phyloP scores from a whole-genome alignment of 1,284 basidiomycete species.

The Lentinula novae-zelandiae region DNA sequence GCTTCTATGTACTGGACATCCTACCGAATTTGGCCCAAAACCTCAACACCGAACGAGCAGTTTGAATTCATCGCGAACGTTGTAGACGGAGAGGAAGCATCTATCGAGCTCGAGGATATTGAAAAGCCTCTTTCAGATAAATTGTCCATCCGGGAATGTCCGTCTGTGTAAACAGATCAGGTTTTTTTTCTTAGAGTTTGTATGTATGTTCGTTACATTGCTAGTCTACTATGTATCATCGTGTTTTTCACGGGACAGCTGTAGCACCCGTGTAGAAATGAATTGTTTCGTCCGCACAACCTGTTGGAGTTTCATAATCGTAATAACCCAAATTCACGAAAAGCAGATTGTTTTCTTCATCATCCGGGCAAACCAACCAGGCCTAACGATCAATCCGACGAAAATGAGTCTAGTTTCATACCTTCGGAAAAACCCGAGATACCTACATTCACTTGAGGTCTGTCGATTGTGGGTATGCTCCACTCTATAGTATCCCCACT shows the following conservation, averaged over 20 bases:
- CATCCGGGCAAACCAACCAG: slow-evolving; percentile 53
- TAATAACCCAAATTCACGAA: slow-evolving; percentile 60
- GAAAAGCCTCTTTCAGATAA: not conserved
- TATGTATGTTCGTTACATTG: not conserved
- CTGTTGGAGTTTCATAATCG: slow-evolving; percentile 52
- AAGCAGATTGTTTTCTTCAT: slow-evolving; percentile 40
- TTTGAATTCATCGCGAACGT: slow-evolving; percentile 14
- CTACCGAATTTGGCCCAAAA: slow-evolving; percentile 12
- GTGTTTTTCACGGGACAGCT: slow-evolving; percentile 14
- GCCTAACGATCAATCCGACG: slow-evolving; percentile 29
- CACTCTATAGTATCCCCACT: slow-evolving; percentile 54
- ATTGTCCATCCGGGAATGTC: not conserved
- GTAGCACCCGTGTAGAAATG: slow-evolving; percentile 56
- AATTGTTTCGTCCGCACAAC: slow-evolving; percentile 60
- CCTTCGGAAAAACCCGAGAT: not conserved
- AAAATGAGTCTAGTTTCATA: not conserved
- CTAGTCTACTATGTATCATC: not conserved
- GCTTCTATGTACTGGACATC: slow-evolving; percentile 14
- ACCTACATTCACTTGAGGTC: slow-evolving; percentile 49
- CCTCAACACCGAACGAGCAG: not conserved
- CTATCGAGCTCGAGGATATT: not conserved
- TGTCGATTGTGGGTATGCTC: slow-evolving; percentile 41
- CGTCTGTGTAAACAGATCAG: not conserved
- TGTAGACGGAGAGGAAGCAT: slow-evolving; percentile 9
- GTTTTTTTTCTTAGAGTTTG: not conserved